Conservation (phyloP, 2,329 filamentous ascomycete species). For the Aspergillus texensis region DNA sequence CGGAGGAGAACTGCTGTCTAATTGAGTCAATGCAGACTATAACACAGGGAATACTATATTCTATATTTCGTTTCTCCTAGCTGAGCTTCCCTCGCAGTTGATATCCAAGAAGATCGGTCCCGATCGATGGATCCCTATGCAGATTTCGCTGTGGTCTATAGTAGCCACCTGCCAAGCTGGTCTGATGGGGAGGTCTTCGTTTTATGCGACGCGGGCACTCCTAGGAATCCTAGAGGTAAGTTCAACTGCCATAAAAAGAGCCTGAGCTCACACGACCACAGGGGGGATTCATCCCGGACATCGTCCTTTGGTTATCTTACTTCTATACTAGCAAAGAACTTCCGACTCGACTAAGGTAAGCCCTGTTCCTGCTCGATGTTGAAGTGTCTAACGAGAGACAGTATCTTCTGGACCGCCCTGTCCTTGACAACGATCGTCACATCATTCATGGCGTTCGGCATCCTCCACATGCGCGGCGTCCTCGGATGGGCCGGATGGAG, state of each 20-base stretch:
- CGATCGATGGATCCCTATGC: constrained; percentile 59
- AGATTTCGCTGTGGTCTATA: constrained; percentile 56
- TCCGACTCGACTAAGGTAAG: constrained; percentile 50
- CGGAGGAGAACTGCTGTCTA: constrained; percentile 40
- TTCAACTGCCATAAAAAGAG: neutral
- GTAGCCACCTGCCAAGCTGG: constrained; percentile 51
- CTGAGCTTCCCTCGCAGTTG: constrained; percentile 61
- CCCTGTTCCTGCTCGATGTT: neutral
- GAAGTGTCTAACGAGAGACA: constrained; percentile 23
- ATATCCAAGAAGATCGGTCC: constrained; percentile 58
- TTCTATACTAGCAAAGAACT: constrained; percentile 64
- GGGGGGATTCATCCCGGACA: constrained; percentile 64
- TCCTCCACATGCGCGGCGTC: constrained; percentile 39
- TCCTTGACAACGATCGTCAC: constrained; percentile 38
- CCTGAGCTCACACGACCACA: constrained; percentile 20
- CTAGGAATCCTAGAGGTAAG: constrained; percentile 45
- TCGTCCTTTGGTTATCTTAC: constrained; percentile 64
- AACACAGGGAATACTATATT: constrained; percentile 58
- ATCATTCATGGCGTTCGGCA: constrained; percentile 39
- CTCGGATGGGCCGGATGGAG: constrained; percentile 43
- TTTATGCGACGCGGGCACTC: constrained; percentile 44
- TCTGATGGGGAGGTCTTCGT: constrained; percentile 44
- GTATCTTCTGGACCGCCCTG: constrained; percentile 69
- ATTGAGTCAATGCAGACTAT: constrained; percentile 52
- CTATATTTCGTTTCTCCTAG: constrained; percentile 55